A percentile compares a stretch with the other conserved stretches of the same genome.
phyloP scores from a whole-genome alignment of 2,329 filamentous ascomycete genomes.

The Trichoderma arundinaceum region DNA sequence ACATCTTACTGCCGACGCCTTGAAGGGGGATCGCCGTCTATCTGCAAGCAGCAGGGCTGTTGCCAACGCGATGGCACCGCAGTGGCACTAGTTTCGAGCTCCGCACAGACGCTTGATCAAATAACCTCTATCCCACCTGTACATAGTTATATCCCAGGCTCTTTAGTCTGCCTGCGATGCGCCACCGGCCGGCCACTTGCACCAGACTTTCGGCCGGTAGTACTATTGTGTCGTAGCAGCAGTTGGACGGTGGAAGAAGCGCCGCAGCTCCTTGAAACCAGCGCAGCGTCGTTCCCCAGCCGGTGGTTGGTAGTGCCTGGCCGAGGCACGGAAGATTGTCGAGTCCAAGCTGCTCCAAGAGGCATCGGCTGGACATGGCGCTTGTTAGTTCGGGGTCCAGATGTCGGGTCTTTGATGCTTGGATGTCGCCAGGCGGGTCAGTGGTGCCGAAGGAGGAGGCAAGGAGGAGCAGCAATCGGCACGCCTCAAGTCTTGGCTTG shows the following conservation, averaged over 20 bases:
- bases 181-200: conserved; percentile 4
- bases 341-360: not conserved
- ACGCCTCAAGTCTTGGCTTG: not conserved
- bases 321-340: not conserved
- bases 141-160: conserved; percentile 1
- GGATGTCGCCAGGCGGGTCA: conserved; percentile 17
- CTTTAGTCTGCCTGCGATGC: not conserved
- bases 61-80: conserved; percentile 5
- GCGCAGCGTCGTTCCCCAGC: not conserved
- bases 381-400: conserved; percentile 18
- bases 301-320: not conserved
- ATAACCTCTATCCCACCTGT: conserved; percentile 13
- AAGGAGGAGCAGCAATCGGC: conserved; percentile 3
- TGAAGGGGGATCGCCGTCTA: conserved; percentile 21
- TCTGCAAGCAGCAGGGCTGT: conserved; percentile 24
- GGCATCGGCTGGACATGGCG: conserved; percentile 12
- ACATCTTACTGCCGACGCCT: conserved; percentile 20
- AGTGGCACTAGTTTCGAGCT: conserved; percentile 14
- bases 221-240: conserved; percentile 1
- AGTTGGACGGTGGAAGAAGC: not conserved
- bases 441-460: conserved; percentile 15
- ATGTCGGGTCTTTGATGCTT: conserved; percentile 19
- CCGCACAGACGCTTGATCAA: conserved; percentile 18
- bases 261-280: not conserved
- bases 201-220: not conserved